Evolutionary conservation across 2,329 filamentous ascomycete species (phyloP).

Genomic region (Diaporthe citrichinensis): DNA sequence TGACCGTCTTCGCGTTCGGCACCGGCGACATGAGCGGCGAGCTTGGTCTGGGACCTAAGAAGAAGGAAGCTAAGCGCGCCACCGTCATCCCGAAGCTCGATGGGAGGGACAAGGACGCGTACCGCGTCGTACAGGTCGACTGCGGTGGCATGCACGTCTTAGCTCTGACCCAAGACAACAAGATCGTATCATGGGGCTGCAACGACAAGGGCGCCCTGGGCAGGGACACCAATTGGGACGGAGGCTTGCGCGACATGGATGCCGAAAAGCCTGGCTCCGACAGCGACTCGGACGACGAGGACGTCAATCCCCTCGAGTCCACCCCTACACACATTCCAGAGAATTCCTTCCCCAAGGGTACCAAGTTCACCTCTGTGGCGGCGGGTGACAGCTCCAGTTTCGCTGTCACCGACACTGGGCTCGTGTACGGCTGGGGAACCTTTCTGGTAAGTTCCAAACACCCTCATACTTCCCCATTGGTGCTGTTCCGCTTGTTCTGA

Average conservation of each 20-base stretch:
- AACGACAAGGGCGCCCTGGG: slow-evolving; percentile 79
- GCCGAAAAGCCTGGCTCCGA: slow-evolving; percentile 69
- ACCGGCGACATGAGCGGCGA: slow-evolving; percentile 64
- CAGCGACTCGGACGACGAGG: slow-evolving; percentile 63
- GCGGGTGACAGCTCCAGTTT: slow-evolving; percentile 74
- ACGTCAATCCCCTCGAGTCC: slow-evolving; percentile 72
- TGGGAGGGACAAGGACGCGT: slow-evolving; percentile 36
- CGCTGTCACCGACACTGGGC: slow-evolving; percentile 72
- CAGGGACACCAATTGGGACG: slow-evolving; percentile 70
- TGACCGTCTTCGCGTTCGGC: slow-evolving; percentile 45
- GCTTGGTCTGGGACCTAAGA: slow-evolving; percentile 46
- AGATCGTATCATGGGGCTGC: slow-evolving; percentile 78
- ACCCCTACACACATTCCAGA: slow-evolving; percentile 69
- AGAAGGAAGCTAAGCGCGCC: slow-evolving; percentile 43
- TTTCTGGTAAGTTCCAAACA: slow-evolving; percentile 65
- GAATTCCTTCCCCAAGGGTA: slow-evolving; percentile 65
- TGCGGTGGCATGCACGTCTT: slow-evolving; percentile 78
- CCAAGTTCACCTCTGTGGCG: slow-evolving; percentile 69
- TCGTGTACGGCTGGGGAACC: slow-evolving; percentile 77
- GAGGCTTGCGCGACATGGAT: slow-evolving; percentile 60
- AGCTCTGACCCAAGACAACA: slow-evolving; percentile 75
- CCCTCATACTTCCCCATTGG: slow-evolving; percentile 30
- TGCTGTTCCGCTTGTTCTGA: slow-evolving; percentile 30
- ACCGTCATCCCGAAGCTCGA: slow-evolving; percentile 43
- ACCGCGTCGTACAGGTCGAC: slow-evolving; percentile 68